phyloP scores from a whole-genome alignment of 179 eudicot species.

The Beta macrorhiza region DNA sequence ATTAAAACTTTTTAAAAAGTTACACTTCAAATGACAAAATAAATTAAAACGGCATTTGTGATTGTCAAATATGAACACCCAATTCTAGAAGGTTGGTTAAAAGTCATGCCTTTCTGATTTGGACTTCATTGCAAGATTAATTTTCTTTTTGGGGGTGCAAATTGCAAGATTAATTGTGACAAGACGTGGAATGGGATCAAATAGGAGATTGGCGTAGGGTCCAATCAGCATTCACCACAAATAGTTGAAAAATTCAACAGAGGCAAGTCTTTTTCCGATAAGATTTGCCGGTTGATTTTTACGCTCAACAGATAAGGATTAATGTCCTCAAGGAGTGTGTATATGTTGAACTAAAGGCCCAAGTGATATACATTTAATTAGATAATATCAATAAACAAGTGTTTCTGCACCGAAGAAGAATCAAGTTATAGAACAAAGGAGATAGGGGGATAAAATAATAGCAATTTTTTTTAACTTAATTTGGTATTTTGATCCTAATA shows the following conservation, averaged over 20 bases:
- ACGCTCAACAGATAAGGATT: neutral
- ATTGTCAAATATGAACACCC: neutral
- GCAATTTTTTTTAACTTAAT: too few relatives aligned
- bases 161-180: neutral
- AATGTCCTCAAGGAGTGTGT: neutral
- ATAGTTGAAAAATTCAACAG: neutral
- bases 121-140: neutral
- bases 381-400: too few relatives aligned
- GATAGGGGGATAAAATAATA: too few relatives aligned
- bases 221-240: neutral
- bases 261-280: neutral
- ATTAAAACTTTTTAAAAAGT: too few relatives aligned
- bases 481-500: too few relatives aligned
- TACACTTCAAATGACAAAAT: too few relatives aligned
- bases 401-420: too few relatives aligned
- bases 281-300: slow-evolving; percentile 3
- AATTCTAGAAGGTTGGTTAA: neutral
- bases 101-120: neutral
- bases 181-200: neutral
- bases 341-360: neutral
- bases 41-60: too few relatives aligned
- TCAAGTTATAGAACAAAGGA: too few relatives aligned
- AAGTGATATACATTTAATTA: too few relatives aligned
- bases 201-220: neutral
- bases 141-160: too few relatives aligned